phyloP scores from a whole-genome alignment of 345 rosid species.

The Sapria himalayana region DNA sequence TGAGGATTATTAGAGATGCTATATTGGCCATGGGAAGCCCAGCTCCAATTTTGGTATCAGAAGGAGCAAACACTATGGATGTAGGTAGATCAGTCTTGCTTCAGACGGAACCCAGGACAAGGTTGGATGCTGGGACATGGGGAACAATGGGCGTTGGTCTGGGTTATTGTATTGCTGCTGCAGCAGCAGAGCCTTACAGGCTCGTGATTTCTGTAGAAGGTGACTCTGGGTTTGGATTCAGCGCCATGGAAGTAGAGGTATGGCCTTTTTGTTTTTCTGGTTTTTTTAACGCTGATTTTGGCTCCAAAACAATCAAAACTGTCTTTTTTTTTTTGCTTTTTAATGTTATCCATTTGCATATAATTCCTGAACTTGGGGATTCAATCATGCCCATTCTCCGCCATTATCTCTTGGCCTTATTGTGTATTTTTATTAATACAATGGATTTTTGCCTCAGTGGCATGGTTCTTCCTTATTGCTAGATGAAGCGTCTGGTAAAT shows the following conservation, averaged over 20 bases:
- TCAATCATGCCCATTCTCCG: too few relatives aligned
- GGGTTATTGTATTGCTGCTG: constrained; percentile 97
- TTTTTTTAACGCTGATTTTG: too few relatives aligned
- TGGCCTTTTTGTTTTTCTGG: neutral
- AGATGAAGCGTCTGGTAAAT: too few relatives aligned
- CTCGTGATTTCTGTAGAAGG: constrained; percentile 96
- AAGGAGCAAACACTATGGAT: constrained; percentile 98
- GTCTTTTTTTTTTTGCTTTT: constrained; percentile 1
- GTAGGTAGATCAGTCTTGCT: constrained; percentile 84
- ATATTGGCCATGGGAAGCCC: constrained; percentile 52
- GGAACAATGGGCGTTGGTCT: constrained; percentile 99
- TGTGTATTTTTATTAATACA: too few relatives aligned
- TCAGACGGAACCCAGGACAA: constrained; percentile 88
- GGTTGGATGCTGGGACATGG: constrained; percentile 99
- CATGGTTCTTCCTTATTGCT: too few relatives aligned
- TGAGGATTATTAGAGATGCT: constrained; percentile 88
- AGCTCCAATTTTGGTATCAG: constrained; percentile 72
- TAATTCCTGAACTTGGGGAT: too few relatives aligned
- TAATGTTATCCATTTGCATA: too few relatives aligned
- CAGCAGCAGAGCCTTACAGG: constrained; percentile 68
- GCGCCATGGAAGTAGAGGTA: constrained; percentile 99
- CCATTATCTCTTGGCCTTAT: too few relatives aligned
- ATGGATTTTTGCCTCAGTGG: too few relatives aligned
- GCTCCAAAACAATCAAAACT: too few relatives aligned
- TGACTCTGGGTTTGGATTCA: constrained; percentile 93